Base-by-base conservation (phyloP, 116 monocot genomes). In the Iris pallida region DNA sequence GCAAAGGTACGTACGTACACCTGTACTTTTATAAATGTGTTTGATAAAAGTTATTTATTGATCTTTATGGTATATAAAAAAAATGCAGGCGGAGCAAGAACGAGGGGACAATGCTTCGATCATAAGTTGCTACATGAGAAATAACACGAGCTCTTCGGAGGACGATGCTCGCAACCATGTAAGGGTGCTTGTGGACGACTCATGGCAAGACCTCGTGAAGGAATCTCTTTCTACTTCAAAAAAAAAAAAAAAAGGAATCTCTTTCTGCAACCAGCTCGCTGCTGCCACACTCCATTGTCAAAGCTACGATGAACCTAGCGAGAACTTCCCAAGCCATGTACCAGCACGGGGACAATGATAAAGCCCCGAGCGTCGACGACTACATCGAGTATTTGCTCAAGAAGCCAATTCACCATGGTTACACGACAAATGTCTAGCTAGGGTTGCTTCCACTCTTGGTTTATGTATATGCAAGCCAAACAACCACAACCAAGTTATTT, bases 31-130 rank as follows among this genome's bases (percentile, higher is more conserved):
- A n/a, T n/a, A n/a, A 30, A 30, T 30, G 30, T 30, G 30, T 30
- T 30, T 30, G 30, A 30, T 30, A 30, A 30, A 30, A 30, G 30
- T 30, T 30, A 3, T 30, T 30, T 30, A 30, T 30, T n/a, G n/a
- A n/a, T n/a, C n/a, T n/a, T n/a, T n/a, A n/a, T n/a, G n/a, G n/a
- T n/a, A n/a, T n/a, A n/a, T n/a, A n/a, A n/a, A n/a, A n/a, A n/a
- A n/a, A n/a, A 17, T 43, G 43, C 16, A 73, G 73, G 73, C 47
- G 7, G 66, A 74, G 30, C 74, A 74, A 5, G 19, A 59, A 44
- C 13, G 51, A 53, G 74, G 67, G 43, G 74, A 74, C n/a, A 59
- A 59, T 7, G 74, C 74, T 10, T 74, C 74, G 12, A 74, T 66
- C 59, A 66, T 74, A 5, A 49, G 59, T 5, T 59, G 66, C 41